These are phyloP conservation scores for Eucalyptus caleyi DNA, from an alignment of 345 rosid species.

Conservation along the genomic window DNA sequence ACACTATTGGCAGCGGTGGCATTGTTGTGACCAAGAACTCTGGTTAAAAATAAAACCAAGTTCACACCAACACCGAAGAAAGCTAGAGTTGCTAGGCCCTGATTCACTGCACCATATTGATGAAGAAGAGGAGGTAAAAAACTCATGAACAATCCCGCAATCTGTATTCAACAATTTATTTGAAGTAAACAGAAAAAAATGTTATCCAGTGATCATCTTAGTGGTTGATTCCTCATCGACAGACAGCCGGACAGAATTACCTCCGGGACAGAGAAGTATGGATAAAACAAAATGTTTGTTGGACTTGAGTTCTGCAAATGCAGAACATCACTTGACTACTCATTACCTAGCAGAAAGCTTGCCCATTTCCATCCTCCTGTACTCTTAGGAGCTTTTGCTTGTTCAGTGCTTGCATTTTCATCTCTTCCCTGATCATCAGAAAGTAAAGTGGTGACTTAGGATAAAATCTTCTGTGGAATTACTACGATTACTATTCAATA, in stretches of 20 bases:
- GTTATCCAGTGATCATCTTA: background rate
- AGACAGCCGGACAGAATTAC: background rate
- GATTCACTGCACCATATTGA: constrained; percentile 36
- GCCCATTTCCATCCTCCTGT: constrained; percentile 37
- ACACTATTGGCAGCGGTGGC: constrained; percentile 83
- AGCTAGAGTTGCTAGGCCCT: constrained; percentile 78
- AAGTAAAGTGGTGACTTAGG: background rate
- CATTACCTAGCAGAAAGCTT: constrained; percentile 25
- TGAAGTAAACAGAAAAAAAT: background rate
- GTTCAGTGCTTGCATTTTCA: background rate
- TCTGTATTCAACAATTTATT: background rate
- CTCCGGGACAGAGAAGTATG: background rate
- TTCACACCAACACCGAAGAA: constrained; percentile 94
- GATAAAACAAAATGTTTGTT: background rate
- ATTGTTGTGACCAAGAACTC: constrained; percentile 67
- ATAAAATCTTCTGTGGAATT: background rate
- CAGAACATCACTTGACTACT: background rate
- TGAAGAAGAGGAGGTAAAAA: background rate
- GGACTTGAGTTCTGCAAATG: background rate
- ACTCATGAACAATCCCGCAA: background rate
- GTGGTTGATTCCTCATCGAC: background rate
- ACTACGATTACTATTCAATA: background rate
- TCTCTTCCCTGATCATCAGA: constrained; percentile 7
- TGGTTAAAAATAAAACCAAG: constrained; percentile 68
- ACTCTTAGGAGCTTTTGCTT: background rate